Evolutionary conservation across 2,329 filamentous ascomycete genomes (phyloP), one percentile per base, ranked within the genome.

Genomic region (Xylariales sp.): DNA sequence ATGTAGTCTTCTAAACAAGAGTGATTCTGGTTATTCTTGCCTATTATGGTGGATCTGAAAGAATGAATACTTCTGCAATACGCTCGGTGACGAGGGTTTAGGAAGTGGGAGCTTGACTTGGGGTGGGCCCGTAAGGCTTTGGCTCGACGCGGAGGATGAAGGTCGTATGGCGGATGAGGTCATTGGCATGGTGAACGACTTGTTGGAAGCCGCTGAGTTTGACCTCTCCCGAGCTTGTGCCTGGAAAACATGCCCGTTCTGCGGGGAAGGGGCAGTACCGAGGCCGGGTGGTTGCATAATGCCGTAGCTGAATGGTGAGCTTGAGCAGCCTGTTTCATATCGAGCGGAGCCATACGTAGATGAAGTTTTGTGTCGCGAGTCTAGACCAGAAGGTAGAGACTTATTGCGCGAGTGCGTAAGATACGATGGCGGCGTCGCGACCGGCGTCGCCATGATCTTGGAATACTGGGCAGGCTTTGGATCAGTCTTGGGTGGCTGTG

Each of bases 41-140:
- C 73, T 71, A 45, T 81, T 81, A 46, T 80, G 70, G 43, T 81
- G 64, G 18, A 76, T 67, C 45, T 79, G 74, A 53, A 81, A 76
- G 52, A 78, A 82, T 3, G 66, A 59, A 48, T 77, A 78, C 44
- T 72, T 76, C 40, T 73, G 68, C 39, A 69, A 69, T 8, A 73
- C 62, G n/a, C 47, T 65, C 45, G 41, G 52, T 33, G 43, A 57
- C 52, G 36, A 20, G 37, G 54, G 50, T 41, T 40, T 48, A 25
- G 33, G 29, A 6, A 38, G 19, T 21, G 46, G 50, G 11, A 48
- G 46, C 13, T 49, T 46, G 15, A 45, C 41, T 30, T 56, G 53
- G 5, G 50, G 34, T 12, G 53, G 50, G 17, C 48, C 52, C 24
- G 43, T 41, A 16, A 49, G 37, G 20, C 53, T 54, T 50, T 59